Base-by-base conservation (phyloP, 2,329 filamentous ascomycete genomes). In the Hypoxylon sp. region DNA sequence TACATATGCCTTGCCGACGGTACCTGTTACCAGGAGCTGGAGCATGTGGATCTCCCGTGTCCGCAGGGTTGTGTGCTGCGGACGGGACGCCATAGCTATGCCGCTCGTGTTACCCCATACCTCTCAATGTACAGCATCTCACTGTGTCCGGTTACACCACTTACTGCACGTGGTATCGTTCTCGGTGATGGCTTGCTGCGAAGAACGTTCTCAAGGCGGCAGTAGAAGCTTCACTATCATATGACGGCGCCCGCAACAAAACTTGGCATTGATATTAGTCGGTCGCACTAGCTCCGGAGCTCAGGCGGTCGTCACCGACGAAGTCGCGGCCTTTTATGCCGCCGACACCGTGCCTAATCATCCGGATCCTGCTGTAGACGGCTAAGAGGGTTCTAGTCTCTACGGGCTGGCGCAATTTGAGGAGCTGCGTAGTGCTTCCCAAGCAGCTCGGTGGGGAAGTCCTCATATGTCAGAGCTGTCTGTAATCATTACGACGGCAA, bases 71-170 rank as follows among this genome's bases (percentile, higher is more conserved):
- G 32, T 56, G 54, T 52, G 41, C 34, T 65, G 50, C 59, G 61
- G 25, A 27, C 25, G 3, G 3, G 30, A 47, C 21, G 50, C 30
- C 57, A 61, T 63, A 19, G n/a, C 56, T 41, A 54, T 48, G 14
- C n/a, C 53, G 14, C 46, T 48, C 8, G 41, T 61, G 47, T 30
- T 41, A 25, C 45, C 45, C 58, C 34, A 46, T 19, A 39, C 54
- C n/a, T 46, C 27, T 25, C 41, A 25, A 47, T 37, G 41, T 46
- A 50, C 55, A 29, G 58, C 47, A 11, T 41, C 16, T 29, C 39
- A 43, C 21, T 37, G 52, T 56, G 51, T 63, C 64, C 57, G 61
- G 63, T 69, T 62, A 57, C 64, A 67, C 61, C 27, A 23, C 64
- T 39, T 63, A 29, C 34, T 58, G 50, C 64, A 67, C 64, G 63